Evolutionary conservation across 2,329 filamentous ascomycete species (phyloP).

Genomic region (Calycina herbarum): DNA sequence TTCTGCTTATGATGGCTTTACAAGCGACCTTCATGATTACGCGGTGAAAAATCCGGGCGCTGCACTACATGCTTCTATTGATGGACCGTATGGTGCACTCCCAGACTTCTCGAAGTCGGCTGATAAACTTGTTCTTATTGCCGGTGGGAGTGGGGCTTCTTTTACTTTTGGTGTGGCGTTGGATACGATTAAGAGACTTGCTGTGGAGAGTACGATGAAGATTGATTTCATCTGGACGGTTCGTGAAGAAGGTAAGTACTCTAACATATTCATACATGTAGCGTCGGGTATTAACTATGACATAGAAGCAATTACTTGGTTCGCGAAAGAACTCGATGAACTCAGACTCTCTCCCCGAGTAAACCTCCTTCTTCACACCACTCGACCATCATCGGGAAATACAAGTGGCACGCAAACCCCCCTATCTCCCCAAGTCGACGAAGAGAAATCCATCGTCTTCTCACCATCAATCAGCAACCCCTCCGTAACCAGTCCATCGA

Average conservation of each 20-base stretch:
- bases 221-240: constrained; percentile 53
- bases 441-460: constrained; percentile 18
- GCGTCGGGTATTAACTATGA: neutral
- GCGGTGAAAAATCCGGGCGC: constrained; percentile 51
- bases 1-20: constrained; percentile 59
- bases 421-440: constrained; percentile 9
- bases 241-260: constrained; percentile 43
- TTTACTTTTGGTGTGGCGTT: constrained; percentile 54
- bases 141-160: constrained; percentile 61
- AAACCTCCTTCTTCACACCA: constrained; percentile 36
- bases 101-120: constrained; percentile 50
- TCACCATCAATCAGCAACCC: neutral
- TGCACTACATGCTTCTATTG: constrained; percentile 52
- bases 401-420: constrained; percentile 8
- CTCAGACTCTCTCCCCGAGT: constrained; percentile 33
- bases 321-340: constrained; percentile 33
- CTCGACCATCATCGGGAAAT: constrained; percentile 16
- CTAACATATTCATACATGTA: neutral
- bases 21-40: constrained; percentile 52
- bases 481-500: neutral
- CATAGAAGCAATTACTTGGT: constrained; percentile 27
- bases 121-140: constrained; percentile 58
- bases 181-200: constrained; percentile 45
- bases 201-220: constrained; percentile 35
- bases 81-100: constrained; percentile 59